Percentiles rank a stretch among this genome's conserved stretches.
Evolutionary conservation across 805 yeast species (phyloP).

Genomic region (Candida multigemmis): DNA sequence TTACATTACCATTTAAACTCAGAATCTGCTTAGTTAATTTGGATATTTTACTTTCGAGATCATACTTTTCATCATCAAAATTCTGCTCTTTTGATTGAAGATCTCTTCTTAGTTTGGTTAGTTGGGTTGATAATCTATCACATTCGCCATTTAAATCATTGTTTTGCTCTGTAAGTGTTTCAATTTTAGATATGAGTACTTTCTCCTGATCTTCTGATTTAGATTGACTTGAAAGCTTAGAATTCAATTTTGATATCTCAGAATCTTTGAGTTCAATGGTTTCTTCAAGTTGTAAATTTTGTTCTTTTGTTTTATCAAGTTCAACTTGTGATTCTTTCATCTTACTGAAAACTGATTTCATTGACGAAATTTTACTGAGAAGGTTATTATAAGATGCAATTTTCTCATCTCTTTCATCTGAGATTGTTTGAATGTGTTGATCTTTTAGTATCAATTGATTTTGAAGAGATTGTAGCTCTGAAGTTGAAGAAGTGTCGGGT

Average conservation of each 20-base stretch:
- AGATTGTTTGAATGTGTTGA: too few species aligned
- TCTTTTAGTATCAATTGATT: too few species aligned
- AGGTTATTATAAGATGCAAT: constrained; percentile 55
- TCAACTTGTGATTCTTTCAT: constrained; percentile 66
- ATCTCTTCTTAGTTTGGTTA: constrained; percentile 28
- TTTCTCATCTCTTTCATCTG: constrained; percentile 47
- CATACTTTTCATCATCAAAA: constrained; percentile 29
- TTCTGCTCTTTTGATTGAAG: constrained; percentile 22
- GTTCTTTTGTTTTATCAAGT: constrained; percentile 44
- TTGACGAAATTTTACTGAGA: constrained; percentile 55
- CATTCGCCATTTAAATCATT: constrained; percentile 44
- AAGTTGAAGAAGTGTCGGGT: too few species aligned
- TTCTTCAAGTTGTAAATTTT: constrained; percentile 18
- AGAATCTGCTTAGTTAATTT: constrained; percentile 29
- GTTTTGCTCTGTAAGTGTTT: constrained; percentile 14
- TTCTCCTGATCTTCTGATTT: constrained; percentile 5
- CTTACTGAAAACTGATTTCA: constrained; percentile 64
- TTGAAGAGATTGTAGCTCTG: too few species aligned
- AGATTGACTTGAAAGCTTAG: too few species aligned
- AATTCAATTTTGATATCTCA: too few species aligned
- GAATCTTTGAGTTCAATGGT: constrained; percentile 16
- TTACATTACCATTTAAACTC: constrained; percentile 30
- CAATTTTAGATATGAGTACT: constrained; percentile 7
- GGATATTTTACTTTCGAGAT: constrained; percentile 28
- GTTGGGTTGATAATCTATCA: constrained; percentile 35